Evolutionary conservation across 2,329 filamentous ascomycete species (phyloP).

Genomic region (Trichothecium sympodiale): DNA sequence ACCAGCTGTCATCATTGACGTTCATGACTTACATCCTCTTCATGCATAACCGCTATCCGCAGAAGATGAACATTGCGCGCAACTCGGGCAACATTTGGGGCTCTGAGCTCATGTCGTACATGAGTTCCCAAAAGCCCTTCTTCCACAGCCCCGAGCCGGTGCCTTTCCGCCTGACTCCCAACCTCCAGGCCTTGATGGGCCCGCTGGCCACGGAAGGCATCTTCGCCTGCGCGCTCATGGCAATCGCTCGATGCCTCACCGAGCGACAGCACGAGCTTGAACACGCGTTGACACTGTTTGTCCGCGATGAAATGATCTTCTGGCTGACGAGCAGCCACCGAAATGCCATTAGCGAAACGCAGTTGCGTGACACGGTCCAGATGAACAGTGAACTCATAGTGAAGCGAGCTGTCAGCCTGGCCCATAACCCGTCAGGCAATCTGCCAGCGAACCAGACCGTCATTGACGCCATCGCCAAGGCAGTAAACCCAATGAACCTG

Average conservation of each 20-base stretch:
- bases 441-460: slow-evolving; percentile 94
- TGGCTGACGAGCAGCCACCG: slow-evolving; percentile 83
- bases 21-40: slow-evolving; percentile 99
- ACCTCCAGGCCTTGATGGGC: slow-evolving; percentile 91
- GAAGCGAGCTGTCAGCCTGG: slow-evolving; percentile 77
- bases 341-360: slow-evolving; percentile 40
- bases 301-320: slow-evolving; percentile 94
- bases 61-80: slow-evolving; percentile 87
- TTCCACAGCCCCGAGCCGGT: slow-evolving; percentile 95
- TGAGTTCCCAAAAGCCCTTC: slow-evolving; percentile 73
- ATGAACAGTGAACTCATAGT: slow-evolving; percentile 85
- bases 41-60: slow-evolving; percentile 91
- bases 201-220: slow-evolving; percentile 93
- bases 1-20: slow-evolving; percentile 86
- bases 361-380: slow-evolving; percentile 70
- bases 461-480: slow-evolving; percentile 85
- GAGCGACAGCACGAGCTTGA: slow-evolving; percentile 83
- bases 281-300: slow-evolving; percentile 86
- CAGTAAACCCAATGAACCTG: slow-evolving; percentile 84
- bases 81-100: slow-evolving; percentile 91
- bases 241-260: slow-evolving; percentile 85
- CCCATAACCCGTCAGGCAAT: slow-evolving; percentile 65
- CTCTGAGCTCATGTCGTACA: slow-evolving; percentile 82
- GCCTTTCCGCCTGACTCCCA: slow-evolving; percentile 93
- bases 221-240: slow-evolving; percentile 91